Evolutionary conservation across 2,329 filamentous ascomycete genomes (phyloP).

Genomic region (Microascus cirrosus): DNA sequence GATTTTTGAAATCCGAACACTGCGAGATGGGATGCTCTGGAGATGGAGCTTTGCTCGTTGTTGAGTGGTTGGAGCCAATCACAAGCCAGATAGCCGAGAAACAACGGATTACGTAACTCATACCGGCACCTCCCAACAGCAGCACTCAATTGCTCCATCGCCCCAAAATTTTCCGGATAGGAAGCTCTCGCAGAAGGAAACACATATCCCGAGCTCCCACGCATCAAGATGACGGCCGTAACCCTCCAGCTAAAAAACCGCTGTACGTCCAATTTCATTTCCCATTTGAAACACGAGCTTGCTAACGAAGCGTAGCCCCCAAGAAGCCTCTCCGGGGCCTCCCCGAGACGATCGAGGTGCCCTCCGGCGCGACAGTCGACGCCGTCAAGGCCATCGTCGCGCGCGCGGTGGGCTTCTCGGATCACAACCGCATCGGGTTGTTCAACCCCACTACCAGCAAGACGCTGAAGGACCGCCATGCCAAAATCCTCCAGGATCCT

Average conservation of each 20-base stretch:
- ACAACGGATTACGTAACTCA: too few relatives aligned
- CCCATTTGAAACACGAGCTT: not conserved
- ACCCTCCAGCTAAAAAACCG: constrained; percentile 5
- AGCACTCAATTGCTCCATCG: too few relatives aligned
- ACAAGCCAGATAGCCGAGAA: too few relatives aligned
- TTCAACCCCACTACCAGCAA: constrained; percentile 50
- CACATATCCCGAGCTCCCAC: too few relatives aligned
- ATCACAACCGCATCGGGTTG: constrained; percentile 52
- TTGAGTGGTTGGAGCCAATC: too few relatives aligned
- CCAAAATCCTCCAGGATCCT: constrained; percentile 34
- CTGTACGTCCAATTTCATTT: not conserved
- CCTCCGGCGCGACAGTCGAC: constrained; percentile 43
- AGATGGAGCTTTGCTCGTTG: too few relatives aligned
- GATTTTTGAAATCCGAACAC: too few relatives aligned
- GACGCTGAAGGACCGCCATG: constrained; percentile 51
- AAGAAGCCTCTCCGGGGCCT: constrained; percentile 42
- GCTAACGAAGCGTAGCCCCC: constrained; percentile 20
- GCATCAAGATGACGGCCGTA: not conserved
- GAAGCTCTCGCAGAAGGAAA: too few relatives aligned
- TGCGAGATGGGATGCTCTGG: too few relatives aligned
- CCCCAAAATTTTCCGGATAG: too few relatives aligned
- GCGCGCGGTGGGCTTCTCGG: constrained; percentile 34
- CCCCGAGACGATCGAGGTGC: constrained; percentile 37
- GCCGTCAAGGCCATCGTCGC: constrained; percentile 47
- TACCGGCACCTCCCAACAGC: too few relatives aligned